These are phyloP conservation scores for Bromus sterilis DNA, from an alignment of 176 grass and related monocot species.

Conservation along the genomic window DNA sequence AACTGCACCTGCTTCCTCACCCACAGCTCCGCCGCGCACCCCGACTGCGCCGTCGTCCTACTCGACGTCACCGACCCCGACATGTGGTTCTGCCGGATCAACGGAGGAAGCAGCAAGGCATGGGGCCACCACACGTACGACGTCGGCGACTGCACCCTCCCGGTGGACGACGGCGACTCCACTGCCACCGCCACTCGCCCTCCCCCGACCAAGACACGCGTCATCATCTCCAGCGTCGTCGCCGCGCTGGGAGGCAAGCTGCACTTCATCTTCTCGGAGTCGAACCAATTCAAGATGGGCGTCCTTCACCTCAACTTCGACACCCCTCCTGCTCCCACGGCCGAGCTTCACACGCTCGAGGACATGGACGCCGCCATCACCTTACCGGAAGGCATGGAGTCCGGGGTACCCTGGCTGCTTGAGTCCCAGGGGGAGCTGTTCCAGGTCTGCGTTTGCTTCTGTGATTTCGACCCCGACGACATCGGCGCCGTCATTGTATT, in stretches of 20 bases:
- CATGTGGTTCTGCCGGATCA: slow-evolving; percentile 11
- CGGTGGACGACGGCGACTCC: neutral
- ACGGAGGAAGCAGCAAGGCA: neutral
- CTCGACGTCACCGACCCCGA: neutral
- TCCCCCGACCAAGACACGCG: neutral
- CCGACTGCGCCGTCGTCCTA: neutral
- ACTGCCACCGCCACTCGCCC: too few relatives aligned
- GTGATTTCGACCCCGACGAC: neutral
- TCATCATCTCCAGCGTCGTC: neutral
- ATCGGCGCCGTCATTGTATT: neutral
- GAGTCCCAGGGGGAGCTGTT: neutral
- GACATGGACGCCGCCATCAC: neutral
- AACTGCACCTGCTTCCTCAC: neutral
- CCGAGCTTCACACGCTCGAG: neutral
- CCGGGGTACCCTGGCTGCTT: neutral
- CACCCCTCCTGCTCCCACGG: neutral
- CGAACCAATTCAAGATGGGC: neutral
- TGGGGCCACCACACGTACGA: neutral
- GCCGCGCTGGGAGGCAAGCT: neutral
- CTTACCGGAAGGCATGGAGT: neutral
- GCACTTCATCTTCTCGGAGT: neutral
- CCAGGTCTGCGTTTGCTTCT: neutral
- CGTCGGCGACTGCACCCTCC: neutral
- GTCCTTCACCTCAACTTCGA: neutral
- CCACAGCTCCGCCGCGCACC: neutral